Percentiles rank a stretch among this genome's conserved stretches.
Conservation (phyloP, 371 early-diverging fungal genomes). For the Chytridiales sp. region DNA sequence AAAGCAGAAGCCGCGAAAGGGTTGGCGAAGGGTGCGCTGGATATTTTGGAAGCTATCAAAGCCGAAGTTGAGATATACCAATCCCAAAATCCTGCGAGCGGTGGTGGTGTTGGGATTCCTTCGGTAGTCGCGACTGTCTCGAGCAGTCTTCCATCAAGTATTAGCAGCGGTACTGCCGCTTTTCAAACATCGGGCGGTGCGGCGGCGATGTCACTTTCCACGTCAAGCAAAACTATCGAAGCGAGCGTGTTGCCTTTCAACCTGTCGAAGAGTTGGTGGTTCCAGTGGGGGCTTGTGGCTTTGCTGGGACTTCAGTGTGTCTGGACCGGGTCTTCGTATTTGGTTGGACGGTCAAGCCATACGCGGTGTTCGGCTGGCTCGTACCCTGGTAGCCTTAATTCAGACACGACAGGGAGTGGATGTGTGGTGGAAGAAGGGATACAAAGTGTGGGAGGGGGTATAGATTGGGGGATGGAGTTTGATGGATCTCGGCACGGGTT, state of each 20-base stretch:
- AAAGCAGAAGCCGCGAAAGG: conserved; percentile 33
- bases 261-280: conserved; percentile 15
- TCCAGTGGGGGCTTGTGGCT: conserved; percentile 21
- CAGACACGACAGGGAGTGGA: conserved; percentile 12
- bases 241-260: conserved; percentile 21
- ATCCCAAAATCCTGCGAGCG: conserved; percentile 7
- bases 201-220: neutral
- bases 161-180: neutral
- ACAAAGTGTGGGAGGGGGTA: conserved; percentile 4
- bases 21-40: conserved; percentile 21
- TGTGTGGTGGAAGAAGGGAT: neutral
- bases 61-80: conserved; percentile 14
- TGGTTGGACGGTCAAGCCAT: neutral
- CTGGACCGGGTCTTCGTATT: conserved; percentile 1
- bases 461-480: neutral
- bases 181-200: neutral
- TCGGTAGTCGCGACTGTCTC: neutral
- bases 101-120: neutral
- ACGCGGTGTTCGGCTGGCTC: neutral
- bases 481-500: neutral
- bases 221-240: no score
- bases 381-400: neutral
- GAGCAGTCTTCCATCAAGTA: neutral
- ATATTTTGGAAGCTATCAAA: conserved; percentile 17
- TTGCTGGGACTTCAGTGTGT: conserved; percentile 6